Conservation (phyloP, 78 protist genomes). For the Monosiga brevicollis region DNA sequence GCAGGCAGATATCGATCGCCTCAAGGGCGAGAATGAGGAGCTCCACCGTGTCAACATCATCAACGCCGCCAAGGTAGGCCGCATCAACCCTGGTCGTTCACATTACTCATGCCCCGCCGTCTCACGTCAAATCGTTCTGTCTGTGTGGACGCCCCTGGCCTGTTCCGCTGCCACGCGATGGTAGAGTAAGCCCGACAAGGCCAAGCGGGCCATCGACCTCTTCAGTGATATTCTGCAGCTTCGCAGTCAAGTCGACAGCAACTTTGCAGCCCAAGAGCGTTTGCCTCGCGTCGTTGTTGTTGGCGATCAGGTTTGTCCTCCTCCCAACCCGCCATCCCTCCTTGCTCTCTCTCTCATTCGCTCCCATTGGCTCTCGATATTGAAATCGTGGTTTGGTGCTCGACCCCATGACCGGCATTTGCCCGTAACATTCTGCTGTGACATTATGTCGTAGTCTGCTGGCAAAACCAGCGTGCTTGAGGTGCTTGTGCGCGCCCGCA, state of each 20-base stretch:
- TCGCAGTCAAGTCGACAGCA: neutral
- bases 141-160: neutral
- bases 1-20: neutral
- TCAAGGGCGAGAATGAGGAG: slow-evolving; percentile 7
- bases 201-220: slow-evolving; percentile 15
- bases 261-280: slow-evolving; percentile 5
- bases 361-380: too few species aligned
- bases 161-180: neutral
- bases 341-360: too few species aligned
- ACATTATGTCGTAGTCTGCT: too few species aligned
- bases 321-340: too few species aligned
- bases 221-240: slow-evolving; percentile 21
- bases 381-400: too few species aligned
- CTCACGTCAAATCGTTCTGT: too few species aligned
- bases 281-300: slow-evolving; percentile 32
- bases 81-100: too few species aligned
- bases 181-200: neutral
- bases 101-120: too few species aligned
- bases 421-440: too few species aligned
- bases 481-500: slow-evolving; percentile 18
- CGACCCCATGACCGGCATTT: too few species aligned
- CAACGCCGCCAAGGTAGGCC: too few species aligned
- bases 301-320: slow-evolving; percentile 42
- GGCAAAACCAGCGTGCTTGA: slow-evolving; percentile 42
- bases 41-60: neutral